Evolutionary conservation across 176 grass and related monocot species (phyloP), one percentile per base, ranked within the genome.

Genomic region (Canna indica): DNA sequence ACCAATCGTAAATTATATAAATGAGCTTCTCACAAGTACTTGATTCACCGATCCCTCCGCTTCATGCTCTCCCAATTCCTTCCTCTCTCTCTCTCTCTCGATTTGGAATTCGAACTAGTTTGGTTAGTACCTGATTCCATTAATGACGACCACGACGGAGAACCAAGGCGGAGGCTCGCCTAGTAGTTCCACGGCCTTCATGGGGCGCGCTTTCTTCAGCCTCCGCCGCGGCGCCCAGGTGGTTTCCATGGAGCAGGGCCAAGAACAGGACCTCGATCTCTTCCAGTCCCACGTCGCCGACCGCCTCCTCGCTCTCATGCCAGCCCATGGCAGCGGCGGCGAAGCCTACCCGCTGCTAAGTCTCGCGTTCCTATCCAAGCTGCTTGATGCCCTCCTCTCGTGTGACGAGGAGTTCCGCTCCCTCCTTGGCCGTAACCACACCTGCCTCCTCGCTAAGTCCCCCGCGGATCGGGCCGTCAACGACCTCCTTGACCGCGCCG

Each of bases 281-380:
- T 90, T 97, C 47, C 94, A 97, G 64, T 36, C 84, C 17, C 77
- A 87, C 78, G 89, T 99, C 73, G 80, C 86, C 64, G 78, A 73
- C 38, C 94, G 80, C 24, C 79, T 99, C 72, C 22, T 67, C 38
- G 74, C 85, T 0, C 84, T 95, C 13, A 41, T 79, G 15, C 1
- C 76, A 5, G 16, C 45, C 28, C 27, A 36, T 57, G 38, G 20
- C 27, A 10, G 39, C 39, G 48, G 18, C 17, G 58, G 27, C 15
- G 26, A 30, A 15, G 41, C 41, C 20, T 42, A 16, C 0, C 0
- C 34, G 36, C 38, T 76, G 28, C 82, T 99, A 9, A 85, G 86
- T 3, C 72, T 99, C 3, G 72, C 84, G 0, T 93, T 99, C 81
- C 86, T 99, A 64, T 87, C 89, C 72, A 85, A 93, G 76, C 74